phyloP scores from a whole-genome alignment of 345 rosid genomes.

The Eucalyptus tenuipes region DNA sequence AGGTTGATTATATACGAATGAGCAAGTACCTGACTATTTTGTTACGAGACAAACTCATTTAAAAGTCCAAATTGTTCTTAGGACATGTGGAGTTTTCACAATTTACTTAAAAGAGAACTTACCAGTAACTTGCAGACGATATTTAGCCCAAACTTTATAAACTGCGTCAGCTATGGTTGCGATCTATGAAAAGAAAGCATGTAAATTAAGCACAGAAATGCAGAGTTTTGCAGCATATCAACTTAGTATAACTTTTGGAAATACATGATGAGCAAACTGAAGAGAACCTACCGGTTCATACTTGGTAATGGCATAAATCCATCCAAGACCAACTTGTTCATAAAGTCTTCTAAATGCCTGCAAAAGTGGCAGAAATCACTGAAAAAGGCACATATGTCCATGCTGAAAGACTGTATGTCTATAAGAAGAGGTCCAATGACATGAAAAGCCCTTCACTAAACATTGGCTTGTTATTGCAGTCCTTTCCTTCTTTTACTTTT shows the following conservation, averaged over 20 bases:
- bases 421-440: not conserved
- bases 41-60: not conserved
- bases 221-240: not conserved
- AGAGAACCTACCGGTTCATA: conserved; percentile 57
- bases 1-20: not conserved
- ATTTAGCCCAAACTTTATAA: conserved; percentile 79
- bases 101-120: not conserved
- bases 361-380: not conserved
- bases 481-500: not conserved
- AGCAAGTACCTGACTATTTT: not conserved
- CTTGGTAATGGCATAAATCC: conserved; percentile 84
- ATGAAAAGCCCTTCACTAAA: not conserved
- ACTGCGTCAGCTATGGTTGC: conserved; percentile 61
- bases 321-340: conserved; percentile 85
- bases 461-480: not conserved
- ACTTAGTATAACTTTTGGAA: not conserved
- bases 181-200: conserved; percentile 26
- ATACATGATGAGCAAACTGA: not conserved
- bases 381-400: not conserved
- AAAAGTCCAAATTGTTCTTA: not conserved
- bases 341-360: conserved; percentile 81
- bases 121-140: conserved; percentile 81
- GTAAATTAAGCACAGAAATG: not conserved
- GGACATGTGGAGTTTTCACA: not conserved
- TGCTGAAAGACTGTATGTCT: not conserved